Base-by-base conservation (phyloP, 2,329 filamentous ascomycete genomes). In the Cercospora sp. region DNA sequence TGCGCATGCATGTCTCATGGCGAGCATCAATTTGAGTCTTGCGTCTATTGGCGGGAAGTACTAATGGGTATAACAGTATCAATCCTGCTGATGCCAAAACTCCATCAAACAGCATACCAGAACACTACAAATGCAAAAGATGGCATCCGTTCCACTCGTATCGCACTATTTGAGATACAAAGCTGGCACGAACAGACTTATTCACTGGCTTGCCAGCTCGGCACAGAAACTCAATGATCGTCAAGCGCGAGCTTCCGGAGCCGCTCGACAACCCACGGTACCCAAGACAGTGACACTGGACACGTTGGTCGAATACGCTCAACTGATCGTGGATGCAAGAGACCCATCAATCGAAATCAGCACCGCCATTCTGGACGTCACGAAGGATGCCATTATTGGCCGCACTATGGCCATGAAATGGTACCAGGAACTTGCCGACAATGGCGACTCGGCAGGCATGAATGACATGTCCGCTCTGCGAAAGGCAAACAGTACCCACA, bases 111-210 rank as follows among this genome's bases (percentile, higher is more conserved):
- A 49, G n/a, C 6, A 2, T 3, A 6, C 10, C 21, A 18, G 34
- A 37, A 18, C 43, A 45, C 43, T 45, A 9, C 43, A 7, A 18
- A n/a, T 3, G 18, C n/a, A 34, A 37, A 37, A 37, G 34, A 62
- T 62, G 60, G 34, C 60, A 28, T 62, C 60, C 8, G 7, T 18
- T 12, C 49, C 60, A 37, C 60, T 67, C 21, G 43, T 59, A 10
- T 28, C 37, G 32, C 49, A 61, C 3, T 68, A 68, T 18, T 21
- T 65, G 62, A 55, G 66, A 12, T 68, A 68, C 53, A 68, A 68
- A 61, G 40, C 62, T 16, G 66, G 66, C 18, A 68, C 61, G 9
- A 28, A 61, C 9, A 65, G 57, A 28, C 37, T 68, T 28, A 12
- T 65, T 3, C 24, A 32, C 12, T 68, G 66, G 66, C 55, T 68